These are phyloP conservation scores for Lecanoromycetidae sp. DNA, from an alignment of 2,329 filamentous ascomycete species.

Conservation along the genomic window DNA sequence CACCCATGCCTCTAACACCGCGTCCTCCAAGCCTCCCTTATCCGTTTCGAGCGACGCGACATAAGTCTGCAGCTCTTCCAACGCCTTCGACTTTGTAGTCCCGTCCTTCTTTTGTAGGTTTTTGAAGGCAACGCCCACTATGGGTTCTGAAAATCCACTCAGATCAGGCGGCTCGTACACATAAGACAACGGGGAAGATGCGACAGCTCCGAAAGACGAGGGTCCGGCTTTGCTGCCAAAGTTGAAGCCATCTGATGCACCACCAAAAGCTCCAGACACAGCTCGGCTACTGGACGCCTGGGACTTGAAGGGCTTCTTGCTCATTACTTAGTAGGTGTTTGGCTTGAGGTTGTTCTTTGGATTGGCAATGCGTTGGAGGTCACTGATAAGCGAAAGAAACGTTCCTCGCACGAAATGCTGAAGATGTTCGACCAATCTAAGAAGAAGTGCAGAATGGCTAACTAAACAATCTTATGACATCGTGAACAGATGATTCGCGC, in stretches of 20 bases:
- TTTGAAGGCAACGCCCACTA: constrained; percentile 81
- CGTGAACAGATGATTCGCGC: constrained; percentile 3
- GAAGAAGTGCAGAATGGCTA: too few relatives aligned
- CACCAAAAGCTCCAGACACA: constrained; percentile 34
- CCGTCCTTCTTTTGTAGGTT: constrained; percentile 86
- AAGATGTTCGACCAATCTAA: too few relatives aligned
- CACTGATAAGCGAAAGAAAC: too few relatives aligned
- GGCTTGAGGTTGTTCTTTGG: too few relatives aligned
- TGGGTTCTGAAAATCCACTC: constrained; percentile 61
- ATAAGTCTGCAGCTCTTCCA: constrained; percentile 68
- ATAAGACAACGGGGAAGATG: constrained; percentile 62
- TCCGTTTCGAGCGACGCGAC: constrained; percentile 43
- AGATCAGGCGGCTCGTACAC: constrained; percentile 76
- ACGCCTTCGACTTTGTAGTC: constrained; percentile 77
- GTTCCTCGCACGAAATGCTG: neutral
- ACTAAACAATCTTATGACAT: neutral
- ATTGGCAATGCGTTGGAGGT: neutral
- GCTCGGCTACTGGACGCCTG: constrained; percentile 53
- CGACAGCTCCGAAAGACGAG: constrained; percentile 14
- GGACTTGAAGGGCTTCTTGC: constrained; percentile 48
- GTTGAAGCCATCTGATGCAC: constrained; percentile 25
- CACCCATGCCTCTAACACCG: constrained; percentile 82
- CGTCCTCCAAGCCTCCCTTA: constrained; percentile 59
- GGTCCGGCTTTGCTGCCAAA: constrained; percentile 30
- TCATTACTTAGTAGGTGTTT: constrained; percentile 42